Percentiles rank a stretch among this genome's conserved stretches.
phyloP scores from a whole-genome alignment of 1,284 basidiomycete genomes.

The Ceratobasidium sp. region DNA sequence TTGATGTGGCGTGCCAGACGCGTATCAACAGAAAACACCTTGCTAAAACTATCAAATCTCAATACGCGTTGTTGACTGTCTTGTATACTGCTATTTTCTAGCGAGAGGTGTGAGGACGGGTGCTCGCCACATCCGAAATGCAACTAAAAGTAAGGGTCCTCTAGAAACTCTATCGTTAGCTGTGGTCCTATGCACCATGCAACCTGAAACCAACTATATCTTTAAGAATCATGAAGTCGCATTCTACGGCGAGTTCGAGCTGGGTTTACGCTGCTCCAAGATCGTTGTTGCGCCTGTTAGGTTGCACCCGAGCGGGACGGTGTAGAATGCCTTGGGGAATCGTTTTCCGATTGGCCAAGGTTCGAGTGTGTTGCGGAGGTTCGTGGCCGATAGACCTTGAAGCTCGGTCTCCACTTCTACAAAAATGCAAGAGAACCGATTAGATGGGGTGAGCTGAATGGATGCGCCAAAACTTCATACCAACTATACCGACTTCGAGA shows the following conservation, averaged over 20 bases:
- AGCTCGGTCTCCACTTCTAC: slow-evolving; percentile 86
- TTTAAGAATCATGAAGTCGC: slow-evolving; percentile 87
- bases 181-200: too few relatives aligned
- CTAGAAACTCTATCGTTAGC: slow-evolving; percentile 54
- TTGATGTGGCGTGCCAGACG: slow-evolving; percentile 52
- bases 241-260: slow-evolving; percentile 75
- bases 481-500: slow-evolving; percentile 70
- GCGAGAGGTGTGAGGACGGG: slow-evolving; percentile 79
- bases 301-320: slow-evolving; percentile 64
- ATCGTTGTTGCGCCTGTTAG: slow-evolving; percentile 73
- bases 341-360: slow-evolving; percentile 78
- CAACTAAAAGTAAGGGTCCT: slow-evolving; percentile 82
- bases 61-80: slow-evolving; percentile 71
- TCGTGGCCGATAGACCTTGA: slow-evolving; percentile 73
- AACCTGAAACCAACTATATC: slow-evolving; percentile 57
- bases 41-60: slow-evolving; percentile 89
- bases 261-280: slow-evolving; percentile 80
- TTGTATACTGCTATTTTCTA: slow-evolving; percentile 64
- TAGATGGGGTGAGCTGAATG: too few relatives aligned
- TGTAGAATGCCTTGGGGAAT: slow-evolving; percentile 86
- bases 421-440: background rate
- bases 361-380: slow-evolving; percentile 74
- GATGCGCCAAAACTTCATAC: too few relatives aligned
- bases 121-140: slow-evolving; percentile 74
- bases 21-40: slow-evolving; percentile 81